A percentile compares a stretch with the other conserved stretches of the same genome.
These are phyloP conservation scores for Teratosphaeriaceae sp. DNA, from an alignment of 2,329 filamentous ascomycete species.

Conservation along the genomic window DNA sequence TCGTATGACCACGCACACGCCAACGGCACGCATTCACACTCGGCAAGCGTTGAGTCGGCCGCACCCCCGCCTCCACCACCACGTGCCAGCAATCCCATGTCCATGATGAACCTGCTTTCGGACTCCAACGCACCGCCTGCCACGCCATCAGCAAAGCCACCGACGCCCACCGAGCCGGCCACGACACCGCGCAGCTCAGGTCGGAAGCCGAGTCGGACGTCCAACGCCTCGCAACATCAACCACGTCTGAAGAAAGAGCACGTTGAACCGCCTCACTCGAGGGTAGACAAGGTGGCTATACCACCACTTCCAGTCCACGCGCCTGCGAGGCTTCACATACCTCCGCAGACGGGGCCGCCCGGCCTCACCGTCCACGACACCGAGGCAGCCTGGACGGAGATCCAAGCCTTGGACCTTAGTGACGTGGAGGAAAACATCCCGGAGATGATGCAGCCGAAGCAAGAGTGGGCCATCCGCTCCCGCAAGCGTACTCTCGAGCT, in stretches of 20 bases:
- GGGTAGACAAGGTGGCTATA: conserved; percentile 6
- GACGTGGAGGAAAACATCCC: conserved; percentile 52
- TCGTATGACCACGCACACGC: conserved; percentile 22
- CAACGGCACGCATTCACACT: conserved; percentile 23
- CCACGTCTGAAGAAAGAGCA: conserved; percentile 15
- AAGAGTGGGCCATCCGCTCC: conserved; percentile 47
- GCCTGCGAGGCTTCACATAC: conserved; percentile 10
- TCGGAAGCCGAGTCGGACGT: conserved; percentile 22
- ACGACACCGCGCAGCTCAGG: conserved; percentile 9
- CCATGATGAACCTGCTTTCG: conserved; percentile 89
- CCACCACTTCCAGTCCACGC: conserved; percentile 5
- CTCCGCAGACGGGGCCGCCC: conserved; percentile 27
- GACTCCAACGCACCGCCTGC: conserved; percentile 42
- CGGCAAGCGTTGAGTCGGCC: conserved; percentile 17
- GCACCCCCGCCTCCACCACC: conserved; percentile 30
- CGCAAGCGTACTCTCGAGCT: conserved; percentile 66
- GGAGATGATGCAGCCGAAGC: conserved; percentile 45
- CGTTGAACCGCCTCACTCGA: neutral
- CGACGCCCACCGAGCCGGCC: conserved; percentile 1
- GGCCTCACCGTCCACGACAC: conserved; percentile 39
- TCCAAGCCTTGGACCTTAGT: conserved; percentile 58
- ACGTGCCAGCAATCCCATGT: conserved; percentile 81
- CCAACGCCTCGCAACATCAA: conserved; percentile 20
- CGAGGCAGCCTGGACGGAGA: conserved; percentile 51
- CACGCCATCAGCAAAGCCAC: conserved; percentile 7